Evolutionary conservation across 129 eudicot species (phyloP), one percentile per base, ranked within the genome.

Genomic region (Flaveria trinervia): DNA sequence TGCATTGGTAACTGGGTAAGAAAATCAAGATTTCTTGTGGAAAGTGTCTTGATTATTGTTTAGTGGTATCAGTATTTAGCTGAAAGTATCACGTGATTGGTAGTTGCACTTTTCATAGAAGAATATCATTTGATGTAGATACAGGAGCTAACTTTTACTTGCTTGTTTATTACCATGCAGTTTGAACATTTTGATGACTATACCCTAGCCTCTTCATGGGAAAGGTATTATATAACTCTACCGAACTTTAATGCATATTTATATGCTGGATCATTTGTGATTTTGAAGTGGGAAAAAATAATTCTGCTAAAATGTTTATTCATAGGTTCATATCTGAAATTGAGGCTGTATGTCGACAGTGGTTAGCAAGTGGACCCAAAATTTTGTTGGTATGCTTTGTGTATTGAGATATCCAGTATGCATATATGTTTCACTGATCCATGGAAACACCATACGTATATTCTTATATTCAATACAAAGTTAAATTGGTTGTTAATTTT

Each of bases 171-270:
- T 51, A 51, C 71, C 20, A 10, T 77, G 85, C 90, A 93, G 98
- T 78, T 93, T 64, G 96, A 89, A 76, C 96, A 77, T 80, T 93
- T 93, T 79, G 96, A 93, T 79, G 97, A 93, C 86, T 93, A 90
- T 65, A 93, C 97, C 75, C 85, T 91, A 50, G 98, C 98, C 26
- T 93, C 97, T 33, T 91, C 97, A 71, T 93, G 98, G 98, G 98
- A 93, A 77, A 93, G 97, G 98, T 93, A 85, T 75, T 62, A 9
- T 33, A 22, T 65, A 46, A 28, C n/a, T 71, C 71, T 45, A 9
- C 1, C 25, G 25, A 14, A 23, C 51, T 69, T 25, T 22, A 73
- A 60, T 81, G 51, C 73, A 69, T 17, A 28, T 22, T 5, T 41
- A 3, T 45, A 16, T 5, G 9, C 17, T 30, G 54, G 44, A 62